These are phyloP conservation scores for Russula brevipes DNA, from an alignment of 768 basidiomycete species.

Conservation along the genomic window DNA sequence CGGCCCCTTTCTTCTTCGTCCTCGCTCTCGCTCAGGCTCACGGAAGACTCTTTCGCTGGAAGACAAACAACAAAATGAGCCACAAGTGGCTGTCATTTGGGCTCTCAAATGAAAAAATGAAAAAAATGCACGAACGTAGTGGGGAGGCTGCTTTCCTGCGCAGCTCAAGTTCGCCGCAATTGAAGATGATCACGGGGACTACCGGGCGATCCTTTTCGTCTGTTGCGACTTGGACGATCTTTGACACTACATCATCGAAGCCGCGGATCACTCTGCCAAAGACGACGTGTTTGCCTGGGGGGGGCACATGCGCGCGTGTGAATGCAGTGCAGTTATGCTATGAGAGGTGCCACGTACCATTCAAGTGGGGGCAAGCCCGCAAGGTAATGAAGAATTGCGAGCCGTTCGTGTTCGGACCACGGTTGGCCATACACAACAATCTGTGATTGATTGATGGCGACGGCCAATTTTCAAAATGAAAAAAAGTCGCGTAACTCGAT, in stretches of 20 bases:
- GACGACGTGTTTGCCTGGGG: slow-evolving; percentile 54
- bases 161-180: slow-evolving; percentile 83
- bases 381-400: slow-evolving; percentile 87
- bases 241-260: slow-evolving; percentile 53
- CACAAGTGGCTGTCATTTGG: neutral
- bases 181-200: slow-evolving; percentile 59
- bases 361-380: slow-evolving; percentile 64
- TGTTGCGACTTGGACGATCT: slow-evolving; percentile 57
- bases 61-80: neutral
- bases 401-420: slow-evolving; percentile 76
- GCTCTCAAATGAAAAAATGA: neutral
- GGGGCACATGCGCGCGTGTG: slow-evolving; percentile 20
- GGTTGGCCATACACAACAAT: slow-evolving; percentile 87
- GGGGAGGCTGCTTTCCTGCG: slow-evolving; percentile 36
- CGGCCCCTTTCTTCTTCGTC: slow-evolving; percentile 3
- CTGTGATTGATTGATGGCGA: slow-evolving; percentile 31
- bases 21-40: slow-evolving; percentile 20
- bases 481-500: neutral
- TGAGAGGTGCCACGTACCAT: slow-evolving; percentile 48
- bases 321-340: slow-evolving; percentile 30
- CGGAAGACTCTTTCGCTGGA: slow-evolving; percentile 18
- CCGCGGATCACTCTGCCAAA: slow-evolving; percentile 51
- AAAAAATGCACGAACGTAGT: slow-evolving; percentile 23
- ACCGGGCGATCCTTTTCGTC: slow-evolving; percentile 74
- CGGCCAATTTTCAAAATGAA: neutral